Conservation (phyloP, 192 early-diverging fungal genomes). For the Pilobolus umbonatus region DNA sequence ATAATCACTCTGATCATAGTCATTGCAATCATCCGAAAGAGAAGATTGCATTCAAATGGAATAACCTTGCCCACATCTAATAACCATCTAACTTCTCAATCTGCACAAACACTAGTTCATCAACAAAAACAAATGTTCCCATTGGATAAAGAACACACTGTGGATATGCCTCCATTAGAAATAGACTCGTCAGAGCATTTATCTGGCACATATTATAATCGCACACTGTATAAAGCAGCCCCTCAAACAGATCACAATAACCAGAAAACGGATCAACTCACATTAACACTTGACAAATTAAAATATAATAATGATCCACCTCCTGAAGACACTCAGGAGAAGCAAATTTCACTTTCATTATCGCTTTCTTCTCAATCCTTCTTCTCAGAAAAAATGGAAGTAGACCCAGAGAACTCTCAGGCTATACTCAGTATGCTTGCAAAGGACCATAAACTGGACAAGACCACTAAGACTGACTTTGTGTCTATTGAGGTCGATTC, state of each 20-base stretch:
- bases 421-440: constrained; percentile 15
- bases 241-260: not conserved
- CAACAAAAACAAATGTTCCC: not conserved
- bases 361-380: constrained; percentile 24
- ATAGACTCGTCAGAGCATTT: not conserved
- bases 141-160: not conserved
- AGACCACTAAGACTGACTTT: not conserved
- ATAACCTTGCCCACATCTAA: too few relatives aligned
- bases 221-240: not conserved
- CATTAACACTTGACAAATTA: constrained; percentile 7
- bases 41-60: too few relatives aligned
- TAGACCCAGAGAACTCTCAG: constrained; percentile 11
- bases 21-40: too few relatives aligned
- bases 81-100: too few relatives aligned
- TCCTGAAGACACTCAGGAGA: constrained; percentile 15
- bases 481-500: constrained; percentile 10
- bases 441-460: not conserved
- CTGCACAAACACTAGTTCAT: constrained; percentile 1
- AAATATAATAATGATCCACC: not conserved
- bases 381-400: constrained; percentile 28
- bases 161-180: constrained; percentile 1
- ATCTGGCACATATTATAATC: not conserved
- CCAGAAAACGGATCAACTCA: constrained; percentile 7
- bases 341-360: constrained; percentile 18
- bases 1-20: too few relatives aligned